Evolutionary conservation across 371 early-diverging fungal genomes (phyloP), one percentile per base, ranked within the genome.

Genomic region (Zancudomyces culisetae): DNA sequence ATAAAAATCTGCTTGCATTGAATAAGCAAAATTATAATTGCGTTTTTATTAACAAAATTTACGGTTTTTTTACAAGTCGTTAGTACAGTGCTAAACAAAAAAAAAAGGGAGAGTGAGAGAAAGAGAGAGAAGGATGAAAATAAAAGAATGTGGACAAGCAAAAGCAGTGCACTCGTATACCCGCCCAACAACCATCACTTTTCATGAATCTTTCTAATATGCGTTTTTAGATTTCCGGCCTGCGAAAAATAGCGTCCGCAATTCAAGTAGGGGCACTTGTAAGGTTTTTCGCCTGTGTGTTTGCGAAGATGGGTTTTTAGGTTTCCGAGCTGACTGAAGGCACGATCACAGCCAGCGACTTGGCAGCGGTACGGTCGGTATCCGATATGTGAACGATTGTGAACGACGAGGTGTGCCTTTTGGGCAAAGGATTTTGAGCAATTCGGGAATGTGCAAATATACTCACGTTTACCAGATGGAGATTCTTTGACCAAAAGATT

Each of bases 191-290:
- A n/a, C n/a, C n/a, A n/a, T n/a, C n/a, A n/a, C n/a, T n/a, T n/a
- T n/a, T n/a, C n/a, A n/a, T n/a, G n/a, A n/a, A n/a, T n/a, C n/a
- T n/a, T n/a, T 21, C 2, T 39, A 22, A 42, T 43, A 21, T 4
- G 8, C 30, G 30, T 30, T 21, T 81, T 81, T 10, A 90, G 66
- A 53, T 87, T 86, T 43, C 85, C 84, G 2, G 80, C 76, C 45
- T 84, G 83, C 20, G 83, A 77, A 54, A 87, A 87, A 6, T 78
- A 70, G 62, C 83, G 82, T 46, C 62, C 65, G 62, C 89, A 89
- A 22, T 51, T 60, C 2, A 54, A 21, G 13, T 60, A 35, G 19
- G 53, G 42, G 55, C 69, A 69, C 27, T 49, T 48, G 45, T 62
- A 70, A 6, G 70, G 70, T 20, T 69, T 68, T 48, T 70, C 70